Evolutionary conservation across 257 asterid species (phyloP).

Genomic region (Thymus quinquecostatus): DNA sequence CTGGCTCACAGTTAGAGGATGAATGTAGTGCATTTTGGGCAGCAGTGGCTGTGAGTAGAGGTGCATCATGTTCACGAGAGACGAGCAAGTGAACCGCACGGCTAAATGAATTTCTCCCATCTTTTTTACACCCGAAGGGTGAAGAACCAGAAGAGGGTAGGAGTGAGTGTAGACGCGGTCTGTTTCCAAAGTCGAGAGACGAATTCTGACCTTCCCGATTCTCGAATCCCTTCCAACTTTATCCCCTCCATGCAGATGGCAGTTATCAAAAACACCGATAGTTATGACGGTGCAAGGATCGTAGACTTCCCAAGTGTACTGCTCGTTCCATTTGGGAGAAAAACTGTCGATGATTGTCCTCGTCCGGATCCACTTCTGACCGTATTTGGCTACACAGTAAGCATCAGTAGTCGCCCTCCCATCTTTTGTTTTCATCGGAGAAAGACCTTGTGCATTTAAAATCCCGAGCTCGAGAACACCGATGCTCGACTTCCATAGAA

Average conservation of each 20-base stretch:
- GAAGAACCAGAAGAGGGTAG: conserved; percentile 69
- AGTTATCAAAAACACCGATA: conserved; percentile 72
- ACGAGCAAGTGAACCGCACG: conserved; percentile 67
- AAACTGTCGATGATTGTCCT: conserved; percentile 73
- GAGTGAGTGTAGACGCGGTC: conserved; percentile 72
- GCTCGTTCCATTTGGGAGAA: conserved; percentile 77
- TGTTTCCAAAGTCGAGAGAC: conserved; percentile 73
- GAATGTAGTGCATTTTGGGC: conserved; percentile 78
- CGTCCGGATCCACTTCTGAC: conserved; percentile 69
- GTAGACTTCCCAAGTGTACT: conserved; percentile 79
- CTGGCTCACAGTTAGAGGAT: conserved; percentile 63
- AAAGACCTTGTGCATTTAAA: conserved; percentile 57
- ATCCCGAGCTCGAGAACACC: conserved; percentile 80
- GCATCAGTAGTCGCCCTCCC: conserved; percentile 69
- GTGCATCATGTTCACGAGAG: conserved; percentile 66
- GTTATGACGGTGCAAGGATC: conserved; percentile 78
- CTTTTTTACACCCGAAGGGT: conserved; percentile 69
- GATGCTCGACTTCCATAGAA: conserved; percentile 67
- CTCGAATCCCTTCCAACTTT: conserved; percentile 61
- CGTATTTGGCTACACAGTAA: conserved; percentile 76
- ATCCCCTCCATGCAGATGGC: conserved; percentile 65
- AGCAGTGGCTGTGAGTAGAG: conserved; percentile 66
- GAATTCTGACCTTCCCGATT: conserved; percentile 77
- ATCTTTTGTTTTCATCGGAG: conserved; percentile 69
- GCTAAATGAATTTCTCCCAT: conserved; percentile 85